These are phyloP conservation scores for Pseudogymnoascus destructans DNA, from an alignment of 2,329 filamentous ascomycete genomes.

Conservation along the genomic window DNA sequence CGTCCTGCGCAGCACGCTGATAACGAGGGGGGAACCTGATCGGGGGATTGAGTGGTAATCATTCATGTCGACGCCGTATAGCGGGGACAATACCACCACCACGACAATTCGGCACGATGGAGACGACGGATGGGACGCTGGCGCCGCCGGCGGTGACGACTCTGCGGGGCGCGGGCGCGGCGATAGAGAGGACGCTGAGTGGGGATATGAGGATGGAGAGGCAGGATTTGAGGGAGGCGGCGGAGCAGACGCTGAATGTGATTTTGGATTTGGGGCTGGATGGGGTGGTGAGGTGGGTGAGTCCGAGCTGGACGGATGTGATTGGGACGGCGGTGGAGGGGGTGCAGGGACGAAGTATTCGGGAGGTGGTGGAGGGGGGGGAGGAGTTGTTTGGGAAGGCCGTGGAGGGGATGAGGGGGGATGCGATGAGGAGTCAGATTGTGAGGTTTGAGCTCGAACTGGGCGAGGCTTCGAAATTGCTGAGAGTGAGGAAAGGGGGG, in stretches of 20 bases:
- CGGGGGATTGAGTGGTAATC: not conserved
- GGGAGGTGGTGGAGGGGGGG: constrained; percentile 67
- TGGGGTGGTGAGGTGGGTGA: constrained; percentile 87
- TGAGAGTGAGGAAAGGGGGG: constrained; percentile 29
- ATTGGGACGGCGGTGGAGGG: constrained; percentile 65
- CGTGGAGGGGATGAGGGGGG: constrained; percentile 77
- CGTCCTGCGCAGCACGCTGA: not conserved
- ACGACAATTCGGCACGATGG: constrained; percentile 14
- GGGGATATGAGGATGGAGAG: constrained; percentile 86
- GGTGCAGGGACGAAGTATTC: constrained; percentile 64
- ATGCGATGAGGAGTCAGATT: constrained; percentile 86
- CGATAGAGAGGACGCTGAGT: constrained; percentile 58
- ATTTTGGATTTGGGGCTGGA: constrained; percentile 90
- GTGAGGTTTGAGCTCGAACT: constrained; percentile 66
- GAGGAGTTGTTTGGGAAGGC: constrained; percentile 69
- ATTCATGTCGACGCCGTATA: not conserved
- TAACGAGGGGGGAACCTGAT: not conserved
- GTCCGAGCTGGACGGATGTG: constrained; percentile 88
- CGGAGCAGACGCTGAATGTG: constrained; percentile 90
- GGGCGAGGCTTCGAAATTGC: constrained; percentile 55
- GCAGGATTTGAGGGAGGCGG: constrained; percentile 86
- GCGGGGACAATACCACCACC: not conserved
- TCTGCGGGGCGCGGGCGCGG: constrained; percentile 22
- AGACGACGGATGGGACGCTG: constrained; percentile 20
- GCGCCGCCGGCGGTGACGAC: constrained; percentile 24